phyloP scores from a whole-genome alignment of 2,329 filamentous ascomycete species.

The Neofusicoccum laricinum region DNA sequence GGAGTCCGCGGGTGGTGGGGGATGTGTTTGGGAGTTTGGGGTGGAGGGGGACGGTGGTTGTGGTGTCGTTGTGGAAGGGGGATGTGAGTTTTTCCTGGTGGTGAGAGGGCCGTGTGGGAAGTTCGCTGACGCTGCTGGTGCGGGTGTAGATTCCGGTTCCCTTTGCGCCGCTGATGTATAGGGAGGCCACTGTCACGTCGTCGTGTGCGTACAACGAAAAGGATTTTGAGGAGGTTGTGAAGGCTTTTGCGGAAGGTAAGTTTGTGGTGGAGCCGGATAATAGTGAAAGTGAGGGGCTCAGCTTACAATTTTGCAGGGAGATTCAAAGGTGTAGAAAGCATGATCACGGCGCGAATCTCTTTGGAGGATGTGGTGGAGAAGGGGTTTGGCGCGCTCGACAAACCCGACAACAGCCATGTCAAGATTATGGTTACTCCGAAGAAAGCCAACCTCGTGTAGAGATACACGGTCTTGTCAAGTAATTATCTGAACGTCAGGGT shows the following conservation, averaged over 20 bases:
- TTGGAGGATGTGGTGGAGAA: conserved; percentile 57
- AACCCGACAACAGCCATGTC: conserved; percentile 60
- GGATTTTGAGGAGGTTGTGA: conserved; percentile 32
- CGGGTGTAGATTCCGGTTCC: conserved; percentile 30
- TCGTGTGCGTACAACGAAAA: conserved; percentile 31
- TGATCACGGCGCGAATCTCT: conserved; percentile 60
- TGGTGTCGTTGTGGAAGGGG: conserved; percentile 33
- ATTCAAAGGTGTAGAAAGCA: conserved; percentile 37
- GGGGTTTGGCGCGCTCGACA: conserved; percentile 55
- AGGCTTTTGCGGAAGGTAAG: conserved; percentile 31
- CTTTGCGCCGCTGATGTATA: conserved; percentile 24
- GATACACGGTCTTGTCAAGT: background rate
- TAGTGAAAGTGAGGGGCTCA: background rate
- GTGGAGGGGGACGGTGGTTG: conserved; percentile 30
- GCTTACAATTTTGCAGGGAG: conserved; percentile 22
- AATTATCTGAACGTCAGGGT: too few relatives aligned
- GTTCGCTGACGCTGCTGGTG: background rate
- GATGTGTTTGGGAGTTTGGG: conserved; percentile 30
- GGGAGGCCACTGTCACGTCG: conserved; percentile 30
- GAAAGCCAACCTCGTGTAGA: conserved; percentile 18
- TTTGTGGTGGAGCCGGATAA: background rate
- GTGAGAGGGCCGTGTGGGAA: too few relatives aligned
- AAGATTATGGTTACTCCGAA: conserved; percentile 55
- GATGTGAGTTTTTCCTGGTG: conserved; percentile 24
- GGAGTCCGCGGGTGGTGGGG: conserved; percentile 34